Base-by-base conservation (phyloP, 345 rosid genomes). In the Raphanus raphanistrum region DNA sequence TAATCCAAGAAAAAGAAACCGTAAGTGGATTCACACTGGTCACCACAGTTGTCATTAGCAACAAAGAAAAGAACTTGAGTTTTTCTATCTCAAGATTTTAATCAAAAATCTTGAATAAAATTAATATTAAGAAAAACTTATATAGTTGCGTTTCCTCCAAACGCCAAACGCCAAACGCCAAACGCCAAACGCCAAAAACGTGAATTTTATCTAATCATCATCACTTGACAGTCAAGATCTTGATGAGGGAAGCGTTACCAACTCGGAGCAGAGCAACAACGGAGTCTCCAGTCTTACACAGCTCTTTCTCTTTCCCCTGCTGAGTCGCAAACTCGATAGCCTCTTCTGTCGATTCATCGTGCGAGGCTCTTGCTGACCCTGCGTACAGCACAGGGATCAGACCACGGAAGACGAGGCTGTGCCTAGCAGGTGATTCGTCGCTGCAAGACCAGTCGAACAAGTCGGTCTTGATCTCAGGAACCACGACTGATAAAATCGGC, bases 381-480 rank as follows among this genome's bases (percentile, higher is more conserved):
- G 93, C 98, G 61, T 89, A 94, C 10, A 94, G 81, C 63, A 81
- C 87, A 0, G 97, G 98, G 62, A 94, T 82, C 80, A 94, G 73
- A 16, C 98, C 97, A 1, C 98, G 89, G 82, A 86, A 87, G 41
- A 94, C 81, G 8, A 94, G 91, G 75, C 98, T 94, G 72, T 94
- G 98, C 81, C 93, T 92, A 21, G 98, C 98, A 0, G 98, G 98
- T 52, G 91, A 84, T 69, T 88, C 97, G 41, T 89, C 87, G 35
- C 97, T 90, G 84, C 97, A 92, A 15, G 97, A 87, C 98, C 98
- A 94, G 62, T 92, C 98, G 8, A 94, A 94, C 5, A 81, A 85
- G 78, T 94, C 95, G 0, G 93, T 92, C 85, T 85, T 83, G 52
- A 94, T 89, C 83, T 94, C 97, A 0, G 98, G 98, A 16, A 94